phyloP scores from a whole-genome alignment of 2,329 filamentous ascomycete genomes.

The Fusarium redolens region DNA sequence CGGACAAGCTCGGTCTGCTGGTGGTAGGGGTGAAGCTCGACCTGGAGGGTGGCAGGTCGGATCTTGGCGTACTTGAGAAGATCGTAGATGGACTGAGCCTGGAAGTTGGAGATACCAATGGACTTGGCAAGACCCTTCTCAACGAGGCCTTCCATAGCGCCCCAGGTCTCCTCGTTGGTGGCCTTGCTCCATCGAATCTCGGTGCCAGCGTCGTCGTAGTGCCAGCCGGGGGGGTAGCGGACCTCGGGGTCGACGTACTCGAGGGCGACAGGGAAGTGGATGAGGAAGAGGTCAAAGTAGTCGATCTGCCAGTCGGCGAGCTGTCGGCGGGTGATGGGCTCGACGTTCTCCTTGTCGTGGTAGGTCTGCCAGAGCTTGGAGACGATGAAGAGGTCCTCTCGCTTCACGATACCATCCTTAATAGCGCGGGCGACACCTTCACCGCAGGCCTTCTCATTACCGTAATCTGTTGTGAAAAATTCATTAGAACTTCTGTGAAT shows the following conservation, averaged over 20 bases:
- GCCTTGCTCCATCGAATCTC: constrained; percentile 74
- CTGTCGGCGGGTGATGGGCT: constrained; percentile 80
- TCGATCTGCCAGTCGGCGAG: constrained; percentile 85
- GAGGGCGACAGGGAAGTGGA: constrained; percentile 89
- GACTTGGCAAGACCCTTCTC: constrained; percentile 74
- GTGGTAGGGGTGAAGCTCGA: constrained; percentile 92
- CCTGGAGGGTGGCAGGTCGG: constrained; percentile 81
- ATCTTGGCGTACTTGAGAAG: constrained; percentile 81
- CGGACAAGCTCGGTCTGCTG: constrained; percentile 78
- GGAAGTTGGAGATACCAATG: constrained; percentile 89
- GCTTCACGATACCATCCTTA: constrained; percentile 82
- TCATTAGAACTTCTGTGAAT: constrained; percentile 8
- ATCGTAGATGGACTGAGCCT: constrained; percentile 80
- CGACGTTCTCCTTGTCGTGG: constrained; percentile 82
- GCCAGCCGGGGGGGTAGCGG: constrained; percentile 84
- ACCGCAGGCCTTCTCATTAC: constrained; percentile 83
- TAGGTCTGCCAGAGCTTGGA: constrained; percentile 95
- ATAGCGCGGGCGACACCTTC: constrained; percentile 83
- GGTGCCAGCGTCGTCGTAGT: constrained; percentile 68
- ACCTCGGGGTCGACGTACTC: constrained; percentile 85
- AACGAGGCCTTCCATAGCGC: constrained; percentile 81
- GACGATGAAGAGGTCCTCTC: constrained; percentile 90
- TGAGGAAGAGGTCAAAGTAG: constrained; percentile 90
- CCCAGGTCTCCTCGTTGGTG: constrained; percentile 84
- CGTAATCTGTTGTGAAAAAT: constrained; percentile 71